Evolutionary conservation across 495 filamentous ascomycete species (phyloP).

Genomic region (Penicillium nucicola): DNA sequence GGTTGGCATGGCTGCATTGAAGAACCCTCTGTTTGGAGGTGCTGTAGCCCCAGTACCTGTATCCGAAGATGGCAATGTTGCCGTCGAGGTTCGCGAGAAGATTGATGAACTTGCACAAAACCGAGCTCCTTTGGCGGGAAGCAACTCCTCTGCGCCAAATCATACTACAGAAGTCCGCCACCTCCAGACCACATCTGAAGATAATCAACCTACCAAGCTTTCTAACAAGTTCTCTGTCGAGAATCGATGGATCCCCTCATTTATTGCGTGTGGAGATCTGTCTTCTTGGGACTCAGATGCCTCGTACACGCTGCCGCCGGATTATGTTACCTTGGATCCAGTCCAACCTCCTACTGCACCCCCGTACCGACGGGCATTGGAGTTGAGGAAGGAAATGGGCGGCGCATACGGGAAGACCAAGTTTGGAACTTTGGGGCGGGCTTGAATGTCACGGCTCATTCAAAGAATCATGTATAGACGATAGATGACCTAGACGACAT

Average conservation of each 20-base stretch:
- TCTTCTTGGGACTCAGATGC: constrained; percentile 93
- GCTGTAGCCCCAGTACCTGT: constrained; percentile 27
- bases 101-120: constrained; percentile 37
- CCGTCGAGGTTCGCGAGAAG: constrained; percentile 55
- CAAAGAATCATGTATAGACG: constrained; percentile 7
- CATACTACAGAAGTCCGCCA: constrained; percentile 22
- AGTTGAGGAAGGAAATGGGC: constrained; percentile 72
- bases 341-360: constrained; percentile 96
- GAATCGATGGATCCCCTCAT: constrained; percentile 82
- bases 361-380: constrained; percentile 86
- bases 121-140: constrained; percentile 11
- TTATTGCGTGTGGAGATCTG: constrained; percentile 95
- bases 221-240: constrained; percentile 34
- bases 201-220: constrained; percentile 23
- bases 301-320: constrained; percentile 77
- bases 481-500: constrained; percentile 12
- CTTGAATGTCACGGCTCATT: constrained; percentile 15
- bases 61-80: constrained; percentile 58
- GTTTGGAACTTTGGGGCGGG: constrained; percentile 24
- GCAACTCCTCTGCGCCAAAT: constrained; percentile 1
- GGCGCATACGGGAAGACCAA: constrained; percentile 83
- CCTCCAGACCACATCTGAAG: constrained; percentile 28
- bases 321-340: constrained; percentile 78
- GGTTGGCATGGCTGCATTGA: constrained; percentile 39
- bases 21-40: constrained; percentile 45